These are phyloP conservation scores for Paraurostyla sp. DNA, from an alignment of 73 alveolate genomes.

Conservation along the genomic window DNA sequence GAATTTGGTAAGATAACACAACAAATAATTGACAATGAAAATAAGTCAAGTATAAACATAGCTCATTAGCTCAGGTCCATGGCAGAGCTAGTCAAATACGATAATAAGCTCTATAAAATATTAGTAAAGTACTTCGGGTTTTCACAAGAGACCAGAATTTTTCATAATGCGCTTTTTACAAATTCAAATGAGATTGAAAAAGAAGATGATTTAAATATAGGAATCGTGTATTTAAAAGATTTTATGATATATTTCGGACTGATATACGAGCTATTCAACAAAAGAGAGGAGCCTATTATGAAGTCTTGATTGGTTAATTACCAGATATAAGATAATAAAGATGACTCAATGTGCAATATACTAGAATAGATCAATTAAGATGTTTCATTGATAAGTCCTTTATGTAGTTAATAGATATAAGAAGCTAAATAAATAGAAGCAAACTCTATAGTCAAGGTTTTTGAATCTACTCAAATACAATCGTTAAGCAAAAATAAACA, in stretches of 20 bases:
- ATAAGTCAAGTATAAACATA: not conserved
- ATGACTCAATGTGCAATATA: not conserved
- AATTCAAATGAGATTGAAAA: not conserved
- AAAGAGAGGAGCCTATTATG: not conserved
- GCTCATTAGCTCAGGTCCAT: slow-evolving; percentile 2
- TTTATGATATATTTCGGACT: not conserved
- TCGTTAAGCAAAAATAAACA: not conserved
- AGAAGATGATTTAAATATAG: not conserved
- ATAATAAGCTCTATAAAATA: not conserved
- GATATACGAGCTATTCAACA: not conserved
- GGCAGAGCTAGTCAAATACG: not conserved
- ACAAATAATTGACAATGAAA: not conserved
- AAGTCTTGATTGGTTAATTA: too few relatives aligned
- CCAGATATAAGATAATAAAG: not conserved
- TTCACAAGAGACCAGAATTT: slow-evolving; percentile 27
- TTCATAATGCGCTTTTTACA: not conserved
- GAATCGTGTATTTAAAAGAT: not conserved
- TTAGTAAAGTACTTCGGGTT: slow-evolving; percentile 19
- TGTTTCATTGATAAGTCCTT: not conserved
- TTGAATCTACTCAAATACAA: not conserved
- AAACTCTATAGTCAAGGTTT: too few relatives aligned
- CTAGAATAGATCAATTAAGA: too few relatives aligned
- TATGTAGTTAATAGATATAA: not conserved
- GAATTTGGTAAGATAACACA: not conserved
- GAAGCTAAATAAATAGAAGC: slow-evolving; percentile 22